Base-by-base conservation (phyloP, 2,329 filamentous ascomycete species). In the Pseudogymnoascus verrucosus region DNA sequence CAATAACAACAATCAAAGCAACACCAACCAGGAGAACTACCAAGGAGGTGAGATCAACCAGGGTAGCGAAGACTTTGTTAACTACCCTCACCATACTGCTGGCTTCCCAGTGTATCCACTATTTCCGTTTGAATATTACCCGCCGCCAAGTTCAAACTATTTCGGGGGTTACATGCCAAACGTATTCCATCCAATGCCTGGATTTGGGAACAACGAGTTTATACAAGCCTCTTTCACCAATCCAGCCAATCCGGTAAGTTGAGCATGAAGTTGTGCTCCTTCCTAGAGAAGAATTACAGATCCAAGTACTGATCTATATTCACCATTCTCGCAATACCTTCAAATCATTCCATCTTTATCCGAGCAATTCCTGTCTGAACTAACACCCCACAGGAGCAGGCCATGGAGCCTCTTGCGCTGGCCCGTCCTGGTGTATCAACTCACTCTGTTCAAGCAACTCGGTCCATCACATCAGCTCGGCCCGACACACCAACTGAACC, bases 381-480 rank as follows among this genome's bases (percentile, higher is more conserved):
- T 57, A 34, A 57, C 16, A 12, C 28, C 28, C 26, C 2, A 19
- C 28, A 57, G 51, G n/a, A 61, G 65, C 42, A 66, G 63, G n/a
- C 31, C 64, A 51, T 68, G 66, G 65, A 70, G 72, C 67, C 67
- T 70, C 69, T 31, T 62, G 57, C 62, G 26, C 60, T 19, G 31
- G 23, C 61, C 59, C 34, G 59, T 19, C 31, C 16, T 5, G 14
- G 19, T n/a, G n/a, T 23, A 37, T 31, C 60, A 39, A 40, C 40
- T 60, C 21, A 26, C 12, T 36, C 51, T 21, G 10, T 34, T 60
- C 34, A 2, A 42, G 31, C 61, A 23, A 63, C 60, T 37, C 66
- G 54, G 65, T 67, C 68, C 64, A 70, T 51, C 37, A 34, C 16
- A 57, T 11, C 37, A 37, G 28, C 60, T 61, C 16, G 61, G 34